A percentile compares a stretch with the other conserved stretches of the same genome.
Conservation (phyloP, 345 rosid genomes). For the Brassica napus region DNA sequence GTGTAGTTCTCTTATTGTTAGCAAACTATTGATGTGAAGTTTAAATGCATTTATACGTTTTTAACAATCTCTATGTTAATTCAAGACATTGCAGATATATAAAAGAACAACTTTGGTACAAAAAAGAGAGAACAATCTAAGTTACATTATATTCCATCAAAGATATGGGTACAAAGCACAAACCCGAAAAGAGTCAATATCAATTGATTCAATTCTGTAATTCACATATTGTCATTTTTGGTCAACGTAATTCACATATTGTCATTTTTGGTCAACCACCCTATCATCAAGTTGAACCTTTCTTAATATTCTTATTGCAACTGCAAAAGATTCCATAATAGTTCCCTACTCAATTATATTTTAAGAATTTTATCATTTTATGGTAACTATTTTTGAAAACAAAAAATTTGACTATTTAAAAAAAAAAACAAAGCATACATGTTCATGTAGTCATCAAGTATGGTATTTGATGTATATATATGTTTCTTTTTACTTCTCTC, state of each 20-base stretch:
- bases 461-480: neutral
- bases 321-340: conserved; percentile 12
- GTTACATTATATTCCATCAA: neutral
- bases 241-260: neutral
- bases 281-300: conserved; percentile 16
- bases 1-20: too few species aligned
- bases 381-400: neutral
- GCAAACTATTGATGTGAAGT: neutral
- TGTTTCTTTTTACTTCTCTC: neutral
- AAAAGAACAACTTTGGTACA: neutral
- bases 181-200: conserved; percentile 1
- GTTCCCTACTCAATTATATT: neutral
- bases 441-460: neutral
- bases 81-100: neutral
- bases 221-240: neutral
- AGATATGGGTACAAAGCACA: neutral
- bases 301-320: neutral
- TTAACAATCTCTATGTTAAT: neutral
- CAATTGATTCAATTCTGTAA: neutral
- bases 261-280: neutral
- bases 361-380: neutral
- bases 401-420: neutral
- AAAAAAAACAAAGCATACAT: neutral
- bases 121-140: neutral
- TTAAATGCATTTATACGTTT: neutral